Base-by-base conservation (phyloP, 257 asterid species). In the Eustoma russellianum region DNA sequence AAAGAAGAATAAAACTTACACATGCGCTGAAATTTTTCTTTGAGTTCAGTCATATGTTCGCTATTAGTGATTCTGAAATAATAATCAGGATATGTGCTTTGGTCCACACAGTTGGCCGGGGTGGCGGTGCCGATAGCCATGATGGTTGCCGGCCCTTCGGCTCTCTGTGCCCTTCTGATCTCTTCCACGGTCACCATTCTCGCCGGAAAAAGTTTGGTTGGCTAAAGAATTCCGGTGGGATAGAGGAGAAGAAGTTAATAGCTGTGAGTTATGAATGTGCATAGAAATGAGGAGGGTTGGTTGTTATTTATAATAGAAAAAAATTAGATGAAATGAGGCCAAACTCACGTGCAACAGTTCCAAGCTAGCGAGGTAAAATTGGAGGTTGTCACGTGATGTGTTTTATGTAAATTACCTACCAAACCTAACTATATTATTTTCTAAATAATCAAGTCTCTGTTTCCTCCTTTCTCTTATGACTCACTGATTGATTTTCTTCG, bases 91-190 rank as follows among this genome's bases (percentile, higher is more conserved):
- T 34, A 53, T 2, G 57, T 10, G 30, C 46, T 53, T 35, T 53
- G 57, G 5, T 53, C 57, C 8, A 34, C 28, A 9, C 46, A 53
- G 33, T 53, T 53, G 11, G n/a, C 28, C 33, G 57, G 57, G 5
- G 57, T 53, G 17, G 57, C 57, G 11, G 57, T 53, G 1, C 57
- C 57, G 5, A 53, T 53, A 13, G 57, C 57, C 57, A 53, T 14
- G n/a, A 53, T 9, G 1, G 57, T 53, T 7, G 57, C 57, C n/a
- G 57, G 57, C 10, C 57, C 46, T 13, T 53, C 46, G 6, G 57
- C 46, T 7, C 57, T 11, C 40, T 53, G 46, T 30, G 46, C 46
- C 15, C 30, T 34, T 14, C 33, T 34, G 6, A 53, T 3, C 2
- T 53, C 57, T 7, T 15, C 46, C 15, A 53, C 16, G 7, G 46